Conservation (phyloP, 495 filamentous ascomycete species). For the Oidiodendron maius region DNA sequence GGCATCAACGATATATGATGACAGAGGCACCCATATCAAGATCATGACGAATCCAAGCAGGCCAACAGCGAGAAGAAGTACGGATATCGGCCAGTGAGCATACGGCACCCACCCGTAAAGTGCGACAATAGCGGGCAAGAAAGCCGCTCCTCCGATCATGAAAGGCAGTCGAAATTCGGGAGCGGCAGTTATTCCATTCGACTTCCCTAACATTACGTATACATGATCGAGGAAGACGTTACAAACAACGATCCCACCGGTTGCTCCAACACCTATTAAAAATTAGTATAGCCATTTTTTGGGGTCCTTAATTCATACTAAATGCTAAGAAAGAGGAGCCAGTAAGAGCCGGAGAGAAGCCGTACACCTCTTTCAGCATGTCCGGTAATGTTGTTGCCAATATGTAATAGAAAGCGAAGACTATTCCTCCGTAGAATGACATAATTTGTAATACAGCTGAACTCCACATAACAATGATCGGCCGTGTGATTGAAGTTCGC, state of each 20-base stretch:
- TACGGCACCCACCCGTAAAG: slow-evolving; percentile 46
- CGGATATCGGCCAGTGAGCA: slow-evolving; percentile 27
- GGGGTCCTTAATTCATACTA: slow-evolving; percentile 32
- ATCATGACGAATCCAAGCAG: slow-evolving; percentile 33
- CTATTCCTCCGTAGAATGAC: slow-evolving; percentile 41
- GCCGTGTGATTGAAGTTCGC: slow-evolving; percentile 37
- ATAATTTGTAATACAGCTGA: slow-evolving; percentile 43
- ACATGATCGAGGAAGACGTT: slow-evolving; percentile 43
- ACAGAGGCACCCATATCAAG: slow-evolving; percentile 40
- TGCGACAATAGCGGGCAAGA: slow-evolving; percentile 34
- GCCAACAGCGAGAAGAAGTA: slow-evolving; percentile 35
- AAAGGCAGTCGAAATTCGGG: slow-evolving; percentile 50
- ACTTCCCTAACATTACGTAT: slow-evolving; percentile 39
- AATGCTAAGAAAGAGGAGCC: slow-evolving; percentile 44
- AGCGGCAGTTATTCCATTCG: slow-evolving; percentile 28
- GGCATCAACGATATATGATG: slow-evolving; percentile 52
- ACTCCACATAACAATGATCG: slow-evolving; percentile 38
- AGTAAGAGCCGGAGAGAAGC: slow-evolving; percentile 35
- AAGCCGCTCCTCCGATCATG: slow-evolving; percentile 33
- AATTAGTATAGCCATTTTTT: slow-evolving; percentile 19
- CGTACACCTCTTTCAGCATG: slow-evolving; percentile 40
- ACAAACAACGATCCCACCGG: slow-evolving; percentile 37
- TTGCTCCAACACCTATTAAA: slow-evolving; percentile 42
- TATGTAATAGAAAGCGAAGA: slow-evolving; percentile 50
- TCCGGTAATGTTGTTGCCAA: slow-evolving; percentile 45